Evolutionary conservation across 257 asterid species (phyloP).

Genomic region (Marsdenia floribunda): DNA sequence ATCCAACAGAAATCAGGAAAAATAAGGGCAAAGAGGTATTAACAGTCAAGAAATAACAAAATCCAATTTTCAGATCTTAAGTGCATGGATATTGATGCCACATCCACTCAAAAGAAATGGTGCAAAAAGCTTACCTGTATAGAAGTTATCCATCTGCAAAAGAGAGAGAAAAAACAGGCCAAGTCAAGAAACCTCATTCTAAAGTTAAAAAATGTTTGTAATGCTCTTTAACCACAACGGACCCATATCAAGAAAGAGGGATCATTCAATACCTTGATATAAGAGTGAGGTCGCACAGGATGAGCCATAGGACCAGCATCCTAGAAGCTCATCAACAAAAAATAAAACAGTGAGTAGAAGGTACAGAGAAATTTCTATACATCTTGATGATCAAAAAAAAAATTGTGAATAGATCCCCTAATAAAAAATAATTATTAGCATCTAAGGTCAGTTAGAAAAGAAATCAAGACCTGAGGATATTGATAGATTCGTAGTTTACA

Average conservation of each 20-base stretch:
- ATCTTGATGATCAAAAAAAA: neutral
- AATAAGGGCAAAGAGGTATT: constrained; percentile 16
- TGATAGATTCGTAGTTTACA: constrained; percentile 62
- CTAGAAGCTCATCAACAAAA: constrained; percentile 36
- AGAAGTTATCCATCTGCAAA: constrained; percentile 83
- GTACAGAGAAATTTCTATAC: neutral
- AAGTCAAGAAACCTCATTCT: neutral
- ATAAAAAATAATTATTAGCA: neutral
- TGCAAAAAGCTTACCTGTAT: constrained; percentile 54
- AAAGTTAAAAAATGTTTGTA: neutral
- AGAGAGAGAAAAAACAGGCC: constrained; percentile 18
- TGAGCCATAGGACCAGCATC: constrained; percentile 95
- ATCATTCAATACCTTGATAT: constrained; percentile 51
- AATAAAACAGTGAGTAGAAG: neutral
- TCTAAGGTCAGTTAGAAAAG: neutral
- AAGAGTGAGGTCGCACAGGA: constrained; percentile 84
- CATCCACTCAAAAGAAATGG: constrained; percentile 4
- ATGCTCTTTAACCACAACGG: constrained; percentile 5
- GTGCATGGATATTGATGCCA: constrained; percentile 1
- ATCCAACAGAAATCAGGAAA: constrained; percentile 22
- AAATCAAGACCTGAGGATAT: constrained; percentile 59
- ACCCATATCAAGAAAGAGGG: constrained; percentile 5
- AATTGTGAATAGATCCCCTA: neutral
- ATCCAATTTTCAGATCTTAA: constrained; percentile 2
- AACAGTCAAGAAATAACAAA: constrained; percentile 14